phyloP scores from a whole-genome alignment of 805 yeast genomes.

The Cyberlindnera euphorbiiphila region DNA sequence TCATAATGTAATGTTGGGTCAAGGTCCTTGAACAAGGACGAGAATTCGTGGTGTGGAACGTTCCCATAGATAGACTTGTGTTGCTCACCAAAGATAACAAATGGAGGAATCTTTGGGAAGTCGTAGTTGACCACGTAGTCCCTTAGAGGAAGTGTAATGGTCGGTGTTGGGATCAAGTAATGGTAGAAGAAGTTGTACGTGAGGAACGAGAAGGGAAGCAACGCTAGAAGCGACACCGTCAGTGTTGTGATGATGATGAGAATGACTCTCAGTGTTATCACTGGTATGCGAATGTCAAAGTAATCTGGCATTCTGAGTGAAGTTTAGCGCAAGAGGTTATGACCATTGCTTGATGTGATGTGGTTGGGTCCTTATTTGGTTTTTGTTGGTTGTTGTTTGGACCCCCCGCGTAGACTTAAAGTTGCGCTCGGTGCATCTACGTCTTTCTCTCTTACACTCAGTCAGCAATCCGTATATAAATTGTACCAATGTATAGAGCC shows the following conservation, averaged over 20 bases:
- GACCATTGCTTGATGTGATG: too few relatives aligned
- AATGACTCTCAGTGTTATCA: conserved; percentile 23
- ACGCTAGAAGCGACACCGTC: conserved; percentile 13
- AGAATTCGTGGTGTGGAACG: conserved; percentile 12
- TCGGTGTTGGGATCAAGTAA: conserved; percentile 23
- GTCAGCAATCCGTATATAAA: too few relatives aligned
- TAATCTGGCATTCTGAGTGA: conserved; percentile 10
- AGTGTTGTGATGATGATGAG: conserved; percentile 16
- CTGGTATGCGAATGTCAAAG: conserved; percentile 21
- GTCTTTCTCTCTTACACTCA: too few relatives aligned
- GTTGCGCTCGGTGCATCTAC: too few relatives aligned
- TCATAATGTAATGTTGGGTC: conserved; percentile 20
- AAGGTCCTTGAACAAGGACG: neutral
- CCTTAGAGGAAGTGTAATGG: conserved; percentile 19
- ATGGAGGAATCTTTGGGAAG: conserved; percentile 19
- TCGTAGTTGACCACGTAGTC: conserved; percentile 24
- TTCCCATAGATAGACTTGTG: conserved; percentile 17
- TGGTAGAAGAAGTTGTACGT: conserved; percentile 27
- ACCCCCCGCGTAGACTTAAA: too few relatives aligned
- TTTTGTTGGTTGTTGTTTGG: conserved; percentile 1
- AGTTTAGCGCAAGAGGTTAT: too few relatives aligned
- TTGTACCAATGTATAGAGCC: too few relatives aligned
- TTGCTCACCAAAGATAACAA: conserved; percentile 18
- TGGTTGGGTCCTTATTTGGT: neutral
- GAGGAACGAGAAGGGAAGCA: conserved; percentile 23